Base-by-base conservation (phyloP, 345 rosid species). In the Arabidopsis suecica region DNA sequence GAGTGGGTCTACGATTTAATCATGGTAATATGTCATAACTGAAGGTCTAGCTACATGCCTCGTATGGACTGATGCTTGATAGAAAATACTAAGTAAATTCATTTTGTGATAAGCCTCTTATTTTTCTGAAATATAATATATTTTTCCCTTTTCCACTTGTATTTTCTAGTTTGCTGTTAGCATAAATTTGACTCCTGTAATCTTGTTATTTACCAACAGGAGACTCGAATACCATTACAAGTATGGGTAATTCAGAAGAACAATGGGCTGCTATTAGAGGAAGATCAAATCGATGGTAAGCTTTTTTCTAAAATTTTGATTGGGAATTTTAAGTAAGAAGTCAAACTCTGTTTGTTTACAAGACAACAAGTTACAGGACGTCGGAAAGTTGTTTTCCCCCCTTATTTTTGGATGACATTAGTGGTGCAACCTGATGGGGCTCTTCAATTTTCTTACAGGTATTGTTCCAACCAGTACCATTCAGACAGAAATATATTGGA, bases 401-500 rank as follows among this genome's bases (percentile, higher is more conserved):
- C 11, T 63, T 23, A 23, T 37, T 13, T 22, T 69, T 62, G 36
- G 55, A 61, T 30, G 41, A 28, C 51, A 16, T 69, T 61, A 44
- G 40, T 34, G n/a, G 71, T 47, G 69, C 64, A 61, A 61, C 12
- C 61, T 67, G 65, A 78, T 53, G 42, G 60, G 56, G 51, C 32
- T 61, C 34, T 66, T 60, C 8, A 7, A 20, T 53, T 44, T 79
- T 51, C 68, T 73, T 73, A 76, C 84, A 90, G 97, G 91, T 53
- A 90, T 90, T 71, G 96, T 92, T 80, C 99, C 97, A 66, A 71
- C 78, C 42, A 74, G 84, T 70, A 84, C 93, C 66, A 78, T 88
- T 78, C 96, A 86, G 69, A 70, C 86, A 76, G 96, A 92, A 80
- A 59, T 90, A 71, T 87, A 84, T 64, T 90, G 99, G 96, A 95